Base-by-base conservation (phyloP, 106 monocot genomes). In the Apostasia shenzhenica region DNA sequence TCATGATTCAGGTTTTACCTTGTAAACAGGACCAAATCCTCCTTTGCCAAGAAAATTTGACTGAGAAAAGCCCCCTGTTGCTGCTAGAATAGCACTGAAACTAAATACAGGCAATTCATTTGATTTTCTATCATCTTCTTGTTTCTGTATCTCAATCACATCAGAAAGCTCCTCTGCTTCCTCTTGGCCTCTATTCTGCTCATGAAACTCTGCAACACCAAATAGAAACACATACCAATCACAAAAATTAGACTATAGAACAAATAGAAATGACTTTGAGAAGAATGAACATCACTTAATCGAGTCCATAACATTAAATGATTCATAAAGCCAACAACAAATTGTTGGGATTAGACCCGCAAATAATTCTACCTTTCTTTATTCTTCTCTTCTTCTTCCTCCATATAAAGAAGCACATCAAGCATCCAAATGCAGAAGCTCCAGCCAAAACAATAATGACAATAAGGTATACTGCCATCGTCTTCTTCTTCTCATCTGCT, bases 11-110 rank as follows among this genome's bases (percentile, higher is more conserved):
- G 6, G 26, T 42, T 0, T 44, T 61, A 61, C 61, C 61, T 61
- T 61, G 12, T 41, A 61, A 41, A 61, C 61, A 61, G 43, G 2
- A 12, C 61, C 61, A 61, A 61, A 61, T 8, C 61, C 61, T 61
- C 61, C 61, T 61, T 61, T 61, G 41, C 61, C 61, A 43, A 61
- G 61, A 61, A 61, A 61, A 61, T 61, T 61, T 3, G 42, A 41
- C 11, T 61, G 10, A 61, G 61, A 61, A 43, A 61, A 61, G 26
- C 61, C 41, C 43, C 43, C 61, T 61, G 61, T 61, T 61, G 61
- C 61, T 8, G 41, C 40, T 9, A 42, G 11, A 42, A 61, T 43
- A 61, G 43, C 26, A 26, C 10, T 61, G 43, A 61, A 61, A 43
- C 61, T 43, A 61, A 43, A 61, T 43, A 61, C 11, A 44, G 40